A percentile compares a stretch with the other conserved stretches of the same genome.
Evolutionary conservation across 768 basidiomycete species (phyloP).

Genomic region (Mycena leptocephala): DNA sequence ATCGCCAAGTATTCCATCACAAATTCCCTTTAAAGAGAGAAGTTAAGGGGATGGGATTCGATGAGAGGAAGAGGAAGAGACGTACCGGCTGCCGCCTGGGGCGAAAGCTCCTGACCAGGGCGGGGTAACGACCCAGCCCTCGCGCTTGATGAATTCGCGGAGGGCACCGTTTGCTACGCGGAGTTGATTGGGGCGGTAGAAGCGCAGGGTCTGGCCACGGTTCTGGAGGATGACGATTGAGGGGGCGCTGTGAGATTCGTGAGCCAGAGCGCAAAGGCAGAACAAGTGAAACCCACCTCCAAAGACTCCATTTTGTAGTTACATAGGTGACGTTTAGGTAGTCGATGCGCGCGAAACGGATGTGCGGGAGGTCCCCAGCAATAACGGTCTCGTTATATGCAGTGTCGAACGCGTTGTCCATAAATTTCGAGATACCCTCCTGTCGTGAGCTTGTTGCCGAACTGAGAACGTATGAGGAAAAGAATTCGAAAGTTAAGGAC

Average conservation of each 20-base stretch:
- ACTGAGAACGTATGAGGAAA: constrained; percentile 8
- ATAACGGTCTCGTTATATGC: constrained; percentile 77
- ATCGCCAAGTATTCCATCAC: constrained; percentile 65
- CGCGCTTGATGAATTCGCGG: constrained; percentile 76
- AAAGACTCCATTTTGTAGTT: constrained; percentile 90
- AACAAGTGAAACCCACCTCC: constrained; percentile 73
- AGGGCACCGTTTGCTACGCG: constrained; percentile 73
- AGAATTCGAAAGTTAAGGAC: constrained; percentile 16
- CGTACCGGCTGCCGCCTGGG: constrained; percentile 84
- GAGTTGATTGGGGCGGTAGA: constrained; percentile 78
- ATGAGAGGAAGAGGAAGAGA: neutral
- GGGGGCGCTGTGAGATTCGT: constrained; percentile 72
- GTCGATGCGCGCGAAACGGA: constrained; percentile 91
- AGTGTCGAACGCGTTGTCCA: constrained; percentile 83
- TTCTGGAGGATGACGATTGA: constrained; percentile 80
- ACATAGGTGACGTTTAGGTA: constrained; percentile 88
- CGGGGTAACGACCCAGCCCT: constrained; percentile 73
- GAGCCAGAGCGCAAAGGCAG: neutral
- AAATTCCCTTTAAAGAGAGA: constrained; percentile 62
- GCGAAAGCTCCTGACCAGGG: constrained; percentile 81
- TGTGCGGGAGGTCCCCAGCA: constrained; percentile 75
- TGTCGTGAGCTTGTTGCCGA: constrained; percentile 51
- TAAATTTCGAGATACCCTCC: constrained; percentile 78
- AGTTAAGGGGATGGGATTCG: constrained; percentile 7
- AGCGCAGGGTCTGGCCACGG: constrained; percentile 85